Conservation (phyloP, 768 basidiomycete species). For the Kwoniella europaea region DNA sequence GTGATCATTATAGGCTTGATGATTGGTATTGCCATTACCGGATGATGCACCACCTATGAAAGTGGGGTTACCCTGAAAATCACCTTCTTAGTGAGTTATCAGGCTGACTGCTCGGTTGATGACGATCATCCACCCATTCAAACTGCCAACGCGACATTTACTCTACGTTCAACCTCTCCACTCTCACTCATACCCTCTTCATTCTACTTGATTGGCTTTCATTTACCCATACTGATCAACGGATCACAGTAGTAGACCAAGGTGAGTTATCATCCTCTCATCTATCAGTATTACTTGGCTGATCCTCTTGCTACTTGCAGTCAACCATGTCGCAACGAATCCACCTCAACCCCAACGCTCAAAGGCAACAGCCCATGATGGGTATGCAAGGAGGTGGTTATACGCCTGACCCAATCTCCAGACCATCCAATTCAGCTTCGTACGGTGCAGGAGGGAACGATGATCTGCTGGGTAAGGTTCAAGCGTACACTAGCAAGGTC, state of each 20-base stretch:
- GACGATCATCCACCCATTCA: constrained; percentile 4
- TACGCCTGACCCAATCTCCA: constrained; percentile 41
- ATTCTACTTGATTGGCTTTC: background rate
- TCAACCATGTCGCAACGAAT: constrained; percentile 51
- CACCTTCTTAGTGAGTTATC: background rate
- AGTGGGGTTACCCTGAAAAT: background rate
- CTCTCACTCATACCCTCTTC: background rate
- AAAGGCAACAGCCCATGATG: constrained; percentile 39
- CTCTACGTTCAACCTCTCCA: background rate
- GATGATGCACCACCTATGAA: background rate
- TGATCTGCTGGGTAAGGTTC: constrained; percentile 47
- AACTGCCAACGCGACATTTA: constrained; percentile 25
- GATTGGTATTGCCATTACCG: constrained; percentile 8
- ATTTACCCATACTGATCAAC: background rate
- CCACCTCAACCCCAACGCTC: constrained; percentile 57
- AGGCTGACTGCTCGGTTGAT: background rate
- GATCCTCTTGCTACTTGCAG: background rate
- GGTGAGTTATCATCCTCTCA: background rate
- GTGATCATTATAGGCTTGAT: too few relatives aligned
- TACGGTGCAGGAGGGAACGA: constrained; percentile 28
- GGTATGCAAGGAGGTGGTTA: constrained; percentile 34
- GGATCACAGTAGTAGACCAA: background rate
- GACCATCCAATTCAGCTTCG: constrained; percentile 51
- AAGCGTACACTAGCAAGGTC: constrained; percentile 61
- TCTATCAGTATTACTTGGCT: background rate